Percentiles rank a stretch among this genome's conserved stretches.
Conservation (phyloP, 345 rosid species). For the Aurinia saxatilis region DNA sequence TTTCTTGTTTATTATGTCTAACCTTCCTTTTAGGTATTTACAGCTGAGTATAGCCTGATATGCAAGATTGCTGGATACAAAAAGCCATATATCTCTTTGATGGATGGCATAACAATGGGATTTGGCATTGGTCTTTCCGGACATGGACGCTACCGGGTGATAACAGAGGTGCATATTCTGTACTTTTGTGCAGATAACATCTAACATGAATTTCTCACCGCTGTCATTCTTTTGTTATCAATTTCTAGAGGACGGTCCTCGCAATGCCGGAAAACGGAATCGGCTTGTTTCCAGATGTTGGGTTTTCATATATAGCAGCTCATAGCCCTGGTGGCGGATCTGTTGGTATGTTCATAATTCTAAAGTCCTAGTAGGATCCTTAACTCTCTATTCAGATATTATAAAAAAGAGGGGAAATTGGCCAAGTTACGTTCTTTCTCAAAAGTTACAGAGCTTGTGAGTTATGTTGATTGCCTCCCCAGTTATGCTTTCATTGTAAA, state of each 20-base stretch:
- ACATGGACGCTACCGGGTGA: slow-evolving; percentile 80
- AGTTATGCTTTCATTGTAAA: background rate
- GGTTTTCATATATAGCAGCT: slow-evolving; percentile 88
- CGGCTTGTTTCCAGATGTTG: slow-evolving; percentile 96
- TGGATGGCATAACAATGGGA: slow-evolving; percentile 98
- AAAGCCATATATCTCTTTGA: slow-evolving; percentile 79
- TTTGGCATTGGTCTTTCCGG: slow-evolving; percentile 93
- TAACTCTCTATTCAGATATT: background rate
- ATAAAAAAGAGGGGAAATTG: background rate
- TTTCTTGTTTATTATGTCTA: slow-evolving; percentile 3
- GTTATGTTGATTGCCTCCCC: background rate
- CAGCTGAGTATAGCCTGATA: slow-evolving; percentile 77
- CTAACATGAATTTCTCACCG: background rate
- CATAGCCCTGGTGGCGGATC: slow-evolving; percentile 90
- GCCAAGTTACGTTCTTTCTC: background rate
- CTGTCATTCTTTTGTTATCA: background rate
- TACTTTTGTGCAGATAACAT: background rate
- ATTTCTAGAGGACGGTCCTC: slow-evolving; percentile 50
- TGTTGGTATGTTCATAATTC: slow-evolving; percentile 48
- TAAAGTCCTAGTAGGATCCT: background rate
- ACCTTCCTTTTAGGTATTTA: slow-evolving; percentile 48
- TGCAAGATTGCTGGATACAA: slow-evolving; percentile 83
- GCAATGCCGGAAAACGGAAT: slow-evolving; percentile 99
- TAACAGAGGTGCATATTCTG: slow-evolving; percentile 61
- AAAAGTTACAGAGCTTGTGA: background rate